phyloP scores from a whole-genome alignment of 345 rosid genomes.

The Abelmoschus esculentus region DNA sequence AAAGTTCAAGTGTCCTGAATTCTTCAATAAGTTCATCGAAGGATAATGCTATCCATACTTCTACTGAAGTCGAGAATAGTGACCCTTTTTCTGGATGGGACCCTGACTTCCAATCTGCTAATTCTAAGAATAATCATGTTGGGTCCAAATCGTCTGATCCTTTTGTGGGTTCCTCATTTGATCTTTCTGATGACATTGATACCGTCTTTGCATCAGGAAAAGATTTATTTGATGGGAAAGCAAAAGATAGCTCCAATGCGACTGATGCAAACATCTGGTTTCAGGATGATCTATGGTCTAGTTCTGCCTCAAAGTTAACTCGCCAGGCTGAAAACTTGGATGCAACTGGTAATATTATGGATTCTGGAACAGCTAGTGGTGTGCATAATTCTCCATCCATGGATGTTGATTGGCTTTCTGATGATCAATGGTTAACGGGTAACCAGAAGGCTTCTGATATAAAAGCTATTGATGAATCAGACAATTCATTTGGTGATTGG shows the following conservation, averaged over 20 bases:
- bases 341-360: constrained; percentile 14
- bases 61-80: constrained; percentile 21
- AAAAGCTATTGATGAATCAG: constrained; percentile 32
- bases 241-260: constrained; percentile 24
- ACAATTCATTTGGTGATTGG: constrained; percentile 47
- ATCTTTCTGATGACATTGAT: constrained; percentile 52
- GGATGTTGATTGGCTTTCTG: constrained; percentile 36
- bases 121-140: constrained; percentile 19
- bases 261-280: constrained; percentile 38
- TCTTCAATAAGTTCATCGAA: constrained; percentile 18
- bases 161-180: constrained; percentile 33
- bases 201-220: constrained; percentile 47
- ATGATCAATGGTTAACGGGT: constrained; percentile 33
- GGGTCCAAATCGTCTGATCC: constrained; percentile 29
- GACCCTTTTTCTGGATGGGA: constrained; percentile 49
- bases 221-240: constrained; percentile 20
- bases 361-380: constrained; percentile 16
- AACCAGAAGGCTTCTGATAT: constrained; percentile 23
- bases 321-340: constrained; percentile 19
- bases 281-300: constrained; percentile 39
- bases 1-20: constrained; percentile 16
- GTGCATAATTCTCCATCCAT: constrained; percentile 21
- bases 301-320: constrained; percentile 10
- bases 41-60: constrained; percentile 17
- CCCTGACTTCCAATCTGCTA: constrained; percentile 41